Conservation (phyloP, 23 red algal species). For the Cyanidioschyzon merolae region DNA sequence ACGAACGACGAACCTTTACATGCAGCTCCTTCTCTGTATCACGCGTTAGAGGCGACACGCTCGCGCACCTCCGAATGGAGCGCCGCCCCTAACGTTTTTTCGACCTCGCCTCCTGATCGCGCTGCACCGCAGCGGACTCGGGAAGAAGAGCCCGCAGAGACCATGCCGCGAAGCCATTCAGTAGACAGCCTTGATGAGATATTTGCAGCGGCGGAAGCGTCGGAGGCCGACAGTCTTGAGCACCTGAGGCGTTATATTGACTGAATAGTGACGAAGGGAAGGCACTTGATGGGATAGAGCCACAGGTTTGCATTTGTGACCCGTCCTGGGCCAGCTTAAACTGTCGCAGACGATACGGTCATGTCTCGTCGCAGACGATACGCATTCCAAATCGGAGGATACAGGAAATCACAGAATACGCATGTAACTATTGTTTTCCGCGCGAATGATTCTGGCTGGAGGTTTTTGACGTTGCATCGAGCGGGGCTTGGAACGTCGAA, state of each 20-base stretch:
- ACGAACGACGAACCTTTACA: not conserved
- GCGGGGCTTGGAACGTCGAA: too few species aligned
- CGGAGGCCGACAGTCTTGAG: not conserved
- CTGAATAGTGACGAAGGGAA: too few species aligned
- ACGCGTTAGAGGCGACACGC: not conserved
- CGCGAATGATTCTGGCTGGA: too few species aligned
- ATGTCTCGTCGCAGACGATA: too few species aligned
- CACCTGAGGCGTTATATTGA: not conserved
- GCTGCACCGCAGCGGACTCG: not conserved
- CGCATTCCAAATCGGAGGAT: too few species aligned
- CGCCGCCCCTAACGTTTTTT: not conserved
- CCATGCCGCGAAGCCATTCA: not conserved
- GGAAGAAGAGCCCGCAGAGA: not conserved
- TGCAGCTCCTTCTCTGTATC: not conserved
- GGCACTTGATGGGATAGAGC: too few species aligned
- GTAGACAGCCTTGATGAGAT: not conserved
- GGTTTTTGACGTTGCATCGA: too few species aligned
- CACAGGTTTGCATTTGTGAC: too few species aligned
- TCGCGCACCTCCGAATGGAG: not conserved
- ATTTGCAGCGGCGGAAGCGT: not conserved
- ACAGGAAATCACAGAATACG: too few species aligned
- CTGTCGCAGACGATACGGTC: too few species aligned
- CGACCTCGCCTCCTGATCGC: not conserved
- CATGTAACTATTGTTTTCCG: too few species aligned
- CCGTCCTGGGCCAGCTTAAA: too few species aligned